phyloP scores from a whole-genome alignment of 2,329 filamentous ascomycete genomes.

The Lachnellula occidentalis region DNA sequence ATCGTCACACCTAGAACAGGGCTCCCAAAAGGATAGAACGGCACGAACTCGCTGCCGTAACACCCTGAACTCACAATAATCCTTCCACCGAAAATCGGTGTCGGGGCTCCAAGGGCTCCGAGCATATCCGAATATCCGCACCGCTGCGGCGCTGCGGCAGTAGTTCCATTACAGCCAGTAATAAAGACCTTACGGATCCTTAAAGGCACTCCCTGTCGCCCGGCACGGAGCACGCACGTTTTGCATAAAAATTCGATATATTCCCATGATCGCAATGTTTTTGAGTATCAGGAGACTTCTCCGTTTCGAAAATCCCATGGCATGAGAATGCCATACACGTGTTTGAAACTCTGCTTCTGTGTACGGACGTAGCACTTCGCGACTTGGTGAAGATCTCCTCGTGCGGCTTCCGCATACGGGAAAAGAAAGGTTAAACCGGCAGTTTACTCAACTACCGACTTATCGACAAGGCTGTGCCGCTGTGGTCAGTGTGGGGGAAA shows the following conservation, averaged over 20 bases:
- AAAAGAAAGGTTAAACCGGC: no score
- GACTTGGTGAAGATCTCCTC: no score
- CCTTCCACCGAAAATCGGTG: not conserved
- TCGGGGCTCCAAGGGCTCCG: not conserved
- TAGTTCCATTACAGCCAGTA: not conserved
- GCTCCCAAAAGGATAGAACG: not conserved
- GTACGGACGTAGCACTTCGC: no score
- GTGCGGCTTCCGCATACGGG: no score
- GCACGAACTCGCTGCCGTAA: not conserved
- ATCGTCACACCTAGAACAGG: not conserved
- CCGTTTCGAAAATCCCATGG: no score
- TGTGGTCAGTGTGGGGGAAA: no score
- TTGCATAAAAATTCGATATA: not conserved
- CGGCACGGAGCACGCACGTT: not conserved
- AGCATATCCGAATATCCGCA: not conserved
- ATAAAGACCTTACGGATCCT: not conserved
- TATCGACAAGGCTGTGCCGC: no score
- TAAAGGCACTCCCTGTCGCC: not conserved
- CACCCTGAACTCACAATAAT: not conserved
- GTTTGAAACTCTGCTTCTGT: no score
- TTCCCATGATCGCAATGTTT: not conserved
- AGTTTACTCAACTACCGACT: no score
- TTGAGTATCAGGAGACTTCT: no score
- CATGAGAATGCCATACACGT: no score
- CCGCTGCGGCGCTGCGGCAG: not conserved